These are phyloP conservation scores for Aspergillus aculeatinus DNA, from an alignment of 2,329 filamentous ascomycete genomes.

Conservation along the genomic window DNA sequence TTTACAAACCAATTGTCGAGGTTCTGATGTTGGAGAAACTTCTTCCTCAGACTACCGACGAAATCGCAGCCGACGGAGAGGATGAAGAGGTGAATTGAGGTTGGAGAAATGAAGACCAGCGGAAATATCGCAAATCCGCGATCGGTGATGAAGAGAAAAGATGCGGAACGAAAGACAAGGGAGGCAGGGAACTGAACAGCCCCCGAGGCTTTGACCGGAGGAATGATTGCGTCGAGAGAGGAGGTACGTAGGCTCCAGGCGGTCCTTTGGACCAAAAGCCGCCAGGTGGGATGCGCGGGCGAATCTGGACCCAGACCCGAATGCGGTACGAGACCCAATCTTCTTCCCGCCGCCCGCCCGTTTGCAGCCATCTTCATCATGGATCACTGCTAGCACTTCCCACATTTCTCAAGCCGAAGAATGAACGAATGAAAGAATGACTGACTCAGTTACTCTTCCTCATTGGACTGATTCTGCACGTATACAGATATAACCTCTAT, in stretches of 20 bases:
- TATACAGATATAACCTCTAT: conserved; percentile 14
- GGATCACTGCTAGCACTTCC: not conserved
- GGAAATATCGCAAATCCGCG: conserved; percentile 6
- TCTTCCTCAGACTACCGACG: conserved; percentile 5
- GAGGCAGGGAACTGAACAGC: conserved; percentile 3
- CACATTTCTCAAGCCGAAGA: not conserved
- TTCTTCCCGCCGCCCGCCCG: conserved; percentile 3
- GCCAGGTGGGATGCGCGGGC: not conserved
- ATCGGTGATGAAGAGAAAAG: not conserved
- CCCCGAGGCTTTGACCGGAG: conserved; percentile 1
- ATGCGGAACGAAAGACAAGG: not conserved
- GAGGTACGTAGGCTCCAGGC: conserved; percentile 4
- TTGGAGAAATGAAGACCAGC: not conserved
- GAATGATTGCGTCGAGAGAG: conserved; percentile 6
- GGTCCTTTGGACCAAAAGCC: not conserved
- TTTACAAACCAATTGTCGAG: conserved; percentile 8
- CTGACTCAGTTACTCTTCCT: not conserved
- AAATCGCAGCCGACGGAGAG: conserved; percentile 8
- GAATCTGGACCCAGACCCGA: conserved; percentile 9
- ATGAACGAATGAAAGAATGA: not conserved
- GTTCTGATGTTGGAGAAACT: conserved; percentile 14
- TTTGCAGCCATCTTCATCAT: conserved; percentile 21
- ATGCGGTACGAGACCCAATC: conserved; percentile 15
- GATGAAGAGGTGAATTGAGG: not conserved
- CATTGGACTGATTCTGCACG: not conserved